These are phyloP conservation scores for Simplicillium aogashimaense DNA, from an alignment of 2,329 filamentous ascomycete species.

Conservation along the genomic window DNA sequence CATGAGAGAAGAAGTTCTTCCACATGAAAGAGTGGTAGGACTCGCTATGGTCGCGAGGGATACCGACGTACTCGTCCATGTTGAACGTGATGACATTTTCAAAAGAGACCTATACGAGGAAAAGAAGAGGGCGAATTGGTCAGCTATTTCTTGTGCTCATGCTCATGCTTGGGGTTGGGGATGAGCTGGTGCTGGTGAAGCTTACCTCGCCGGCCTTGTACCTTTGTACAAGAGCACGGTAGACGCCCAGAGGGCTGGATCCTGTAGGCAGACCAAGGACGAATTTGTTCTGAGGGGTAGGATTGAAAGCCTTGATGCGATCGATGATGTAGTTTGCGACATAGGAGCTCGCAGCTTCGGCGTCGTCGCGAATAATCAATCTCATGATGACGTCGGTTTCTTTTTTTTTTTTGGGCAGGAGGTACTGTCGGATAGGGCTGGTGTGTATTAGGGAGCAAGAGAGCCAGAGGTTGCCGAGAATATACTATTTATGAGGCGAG, in stretches of 20 bases:
- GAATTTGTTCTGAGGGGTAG: constrained; percentile 63
- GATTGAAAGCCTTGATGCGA: constrained; percentile 68
- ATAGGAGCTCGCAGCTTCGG: constrained; percentile 59
- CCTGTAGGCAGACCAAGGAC: constrained; percentile 78
- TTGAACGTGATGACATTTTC: constrained; percentile 87
- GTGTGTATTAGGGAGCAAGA: neutral
- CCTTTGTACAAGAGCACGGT: constrained; percentile 62
- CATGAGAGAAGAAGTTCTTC: constrained; percentile 79
- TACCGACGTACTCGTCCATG: constrained; percentile 86
- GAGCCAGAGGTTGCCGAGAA: neutral
- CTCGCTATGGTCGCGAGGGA: constrained; percentile 73
- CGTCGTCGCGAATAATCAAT: constrained; percentile 72
- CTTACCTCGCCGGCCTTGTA: constrained; percentile 55
- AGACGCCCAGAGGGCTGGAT: constrained; percentile 69
- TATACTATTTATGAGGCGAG: neutral
- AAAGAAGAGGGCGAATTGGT: constrained; percentile 3
- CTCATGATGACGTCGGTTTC: constrained; percentile 46
- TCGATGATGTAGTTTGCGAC: constrained; percentile 77
- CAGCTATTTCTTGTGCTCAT: constrained; percentile 11
- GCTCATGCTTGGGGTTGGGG: constrained; percentile 12
- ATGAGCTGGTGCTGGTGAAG: constrained; percentile 1
- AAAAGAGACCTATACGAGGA: constrained; percentile 56
- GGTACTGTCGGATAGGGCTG: constrained; percentile 1
- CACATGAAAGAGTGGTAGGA: constrained; percentile 93
- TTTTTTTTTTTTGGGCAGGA: neutral